These are phyloP conservation scores for Camillea tinctor DNA, from an alignment of 2,329 filamentous ascomycete species.

Conservation along the genomic window DNA sequence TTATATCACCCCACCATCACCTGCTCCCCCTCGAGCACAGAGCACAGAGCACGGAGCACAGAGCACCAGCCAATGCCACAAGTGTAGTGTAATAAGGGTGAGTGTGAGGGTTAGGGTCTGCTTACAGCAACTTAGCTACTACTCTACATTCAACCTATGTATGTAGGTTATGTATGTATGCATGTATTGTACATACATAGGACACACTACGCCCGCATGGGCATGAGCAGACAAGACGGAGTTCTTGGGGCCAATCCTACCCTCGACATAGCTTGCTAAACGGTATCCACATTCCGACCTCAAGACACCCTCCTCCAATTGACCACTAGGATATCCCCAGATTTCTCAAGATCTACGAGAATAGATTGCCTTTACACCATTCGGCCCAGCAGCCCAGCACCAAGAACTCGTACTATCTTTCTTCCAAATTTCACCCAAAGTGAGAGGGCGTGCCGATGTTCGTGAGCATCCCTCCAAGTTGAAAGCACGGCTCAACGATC, in stretches of 20 bases:
- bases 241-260: slow-evolving; percentile 20
- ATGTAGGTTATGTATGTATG: too few species aligned
- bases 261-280: slow-evolving; percentile 3
- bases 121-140: slow-evolving; percentile 13
- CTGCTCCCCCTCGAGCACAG: slow-evolving; percentile 16
- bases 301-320: slow-evolving; percentile 12
- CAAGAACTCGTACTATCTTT: slow-evolving; percentile 5
- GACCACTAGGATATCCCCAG: slow-evolving; percentile 15
- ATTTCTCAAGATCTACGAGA: slow-evolving; percentile 20
- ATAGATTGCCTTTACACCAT: slow-evolving; percentile 17
- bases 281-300: slow-evolving; percentile 19
- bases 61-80: slow-evolving; percentile 17
- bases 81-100: too few species aligned
- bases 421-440: slow-evolving; percentile 5
- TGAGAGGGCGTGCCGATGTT: slow-evolving; percentile 8
- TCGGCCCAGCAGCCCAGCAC: slow-evolving; percentile 8
- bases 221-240: not conserved
- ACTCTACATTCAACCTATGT: too few species aligned
- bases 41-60: slow-evolving; percentile 11
- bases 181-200: not conserved
- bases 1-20: slow-evolving; percentile 24
- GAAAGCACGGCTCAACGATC: slow-evolving; percentile 9
- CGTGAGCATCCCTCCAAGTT: slow-evolving; percentile 5
- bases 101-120: too few species aligned
- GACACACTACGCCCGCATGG: slow-evolving; percentile 13